Base-by-base conservation (phyloP, 441 rosid species). In the Gossypium lobatum region DNA sequence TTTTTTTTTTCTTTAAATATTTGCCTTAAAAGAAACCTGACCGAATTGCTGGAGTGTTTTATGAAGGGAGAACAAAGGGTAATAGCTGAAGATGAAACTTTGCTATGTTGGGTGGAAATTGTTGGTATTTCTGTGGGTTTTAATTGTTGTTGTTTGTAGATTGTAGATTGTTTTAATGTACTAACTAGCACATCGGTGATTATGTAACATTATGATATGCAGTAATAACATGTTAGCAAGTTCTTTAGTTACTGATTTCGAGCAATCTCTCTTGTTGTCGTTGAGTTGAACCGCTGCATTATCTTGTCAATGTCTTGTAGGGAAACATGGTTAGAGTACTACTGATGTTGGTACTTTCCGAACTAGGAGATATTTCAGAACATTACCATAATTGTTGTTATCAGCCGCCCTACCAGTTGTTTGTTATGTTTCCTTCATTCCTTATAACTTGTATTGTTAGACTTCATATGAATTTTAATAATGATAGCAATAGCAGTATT, bases 181-280 rank as follows among this genome's bases (percentile, higher is more conserved):
- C 71, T 71, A 73, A 65, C 65, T 45, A 64, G 70, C 50, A 63
- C 26, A 64, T 52, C 34, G 73, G 25, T 80, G 78, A 75, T 73
- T 11, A 65, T 76, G 71, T 70, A 74, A 73, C 70, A 20, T 42
- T 52, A 76, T 78, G 70, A 52, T 16, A 34, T 69, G 70, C 73
- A 65, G 81, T 72, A 58, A 68, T 79, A 25, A 25, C 61, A 52
- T 21, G 46, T 73, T 28, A 42, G 25, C 54, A 14, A 5, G 25
- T 60, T 66, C 48, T 37, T 45, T 48, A 10, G 62, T 31, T 21
- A 17, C n/a, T 34, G 58, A 60, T 64, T 50, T 31, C 37, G 34
- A 66, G 65, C 70, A n/a, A 25, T 4, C 60, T 72, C 23, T 9
- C 21, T 45, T 59, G 1, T 59, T 21, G 18, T 39, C 16, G 8